Percentiles rank a stretch among this genome's conserved stretches.
Conservation (phyloP, 1,284 basidiomycete species). For the Ceratobasidium sp. region DNA sequence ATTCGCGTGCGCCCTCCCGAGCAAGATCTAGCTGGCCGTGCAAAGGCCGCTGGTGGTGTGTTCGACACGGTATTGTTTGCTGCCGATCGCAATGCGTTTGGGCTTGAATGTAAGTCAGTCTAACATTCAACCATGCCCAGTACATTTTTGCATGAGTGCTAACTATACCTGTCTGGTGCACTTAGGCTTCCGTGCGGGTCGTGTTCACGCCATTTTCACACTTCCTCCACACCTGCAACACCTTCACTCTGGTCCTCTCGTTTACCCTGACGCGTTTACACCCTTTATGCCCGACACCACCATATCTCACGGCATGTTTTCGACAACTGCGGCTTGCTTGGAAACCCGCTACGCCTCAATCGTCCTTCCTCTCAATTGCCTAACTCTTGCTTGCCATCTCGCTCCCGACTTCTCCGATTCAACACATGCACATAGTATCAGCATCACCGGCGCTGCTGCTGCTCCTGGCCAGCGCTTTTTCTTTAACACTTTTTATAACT, state of each 20-base stretch:
- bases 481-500: background rate
- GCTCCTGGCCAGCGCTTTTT: background rate
- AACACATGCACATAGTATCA: too few species aligned
- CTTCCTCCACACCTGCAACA: slow-evolving; percentile 1
- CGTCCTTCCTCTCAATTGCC: slow-evolving; percentile 6
- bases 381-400: slow-evolving; percentile 3
- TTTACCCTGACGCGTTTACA: slow-evolving; percentile 5
- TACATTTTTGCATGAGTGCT: background rate
- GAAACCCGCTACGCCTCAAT: background rate
- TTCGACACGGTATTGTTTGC: slow-evolving; percentile 26
- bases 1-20: background rate
- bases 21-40: background rate
- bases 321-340: background rate
- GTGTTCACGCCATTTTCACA: slow-evolving; percentile 16
- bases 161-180: background rate
- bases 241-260: slow-evolving; percentile 3
- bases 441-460: background rate
- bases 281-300: background rate
- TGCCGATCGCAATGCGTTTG: background rate
- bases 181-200: slow-evolving; percentile 19
- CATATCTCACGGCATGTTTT: background rate
- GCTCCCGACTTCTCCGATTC: background rate
- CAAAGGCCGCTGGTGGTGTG: background rate
- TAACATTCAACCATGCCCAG: background rate
- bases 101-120: background rate